These are phyloP conservation scores for Trametes cingulata DNA, from an alignment of 768 basidiomycete species.

Conservation along the genomic window DNA sequence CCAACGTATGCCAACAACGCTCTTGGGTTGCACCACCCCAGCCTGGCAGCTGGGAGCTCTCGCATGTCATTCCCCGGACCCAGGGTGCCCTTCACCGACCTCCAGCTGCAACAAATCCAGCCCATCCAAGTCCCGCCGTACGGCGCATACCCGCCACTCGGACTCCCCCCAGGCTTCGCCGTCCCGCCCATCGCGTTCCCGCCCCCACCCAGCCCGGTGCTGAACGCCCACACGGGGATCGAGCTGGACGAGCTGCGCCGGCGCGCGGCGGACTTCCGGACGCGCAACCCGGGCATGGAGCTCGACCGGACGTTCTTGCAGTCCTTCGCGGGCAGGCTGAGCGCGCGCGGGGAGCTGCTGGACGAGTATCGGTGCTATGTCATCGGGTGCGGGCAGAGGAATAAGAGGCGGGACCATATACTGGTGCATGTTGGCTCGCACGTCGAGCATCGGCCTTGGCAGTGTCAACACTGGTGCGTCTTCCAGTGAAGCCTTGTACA, in stretches of 20 bases:
- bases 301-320: conserved; percentile 68
- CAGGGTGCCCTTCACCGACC: conserved; percentile 1
- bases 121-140: not conserved
- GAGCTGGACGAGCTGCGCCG: conserved; percentile 52
- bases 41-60: not conserved
- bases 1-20: not conserved
- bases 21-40: conserved; percentile 5
- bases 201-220: conserved; percentile 43
- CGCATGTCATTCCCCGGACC: not conserved
- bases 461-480: conserved; percentile 64
- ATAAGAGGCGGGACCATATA: conserved; percentile 76
- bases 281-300: conserved; percentile 54
- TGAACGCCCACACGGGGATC: conserved; percentile 67
- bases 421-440: conserved; percentile 74
- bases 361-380: conserved; percentile 71
- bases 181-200: not conserved
- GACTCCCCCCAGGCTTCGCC: not conserved
- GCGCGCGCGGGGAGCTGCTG: conserved; percentile 54
- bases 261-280: conserved; percentile 55
- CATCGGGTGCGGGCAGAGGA: conserved; percentile 61
- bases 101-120: conserved; percentile 1
- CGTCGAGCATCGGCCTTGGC: conserved; percentile 66
- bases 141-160: not conserved
- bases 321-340: conserved; percentile 67
- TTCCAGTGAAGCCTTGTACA: no score